Evolutionary conservation across 768 basidiomycete species (phyloP).

Genomic region (Hericium alpestre): DNA sequence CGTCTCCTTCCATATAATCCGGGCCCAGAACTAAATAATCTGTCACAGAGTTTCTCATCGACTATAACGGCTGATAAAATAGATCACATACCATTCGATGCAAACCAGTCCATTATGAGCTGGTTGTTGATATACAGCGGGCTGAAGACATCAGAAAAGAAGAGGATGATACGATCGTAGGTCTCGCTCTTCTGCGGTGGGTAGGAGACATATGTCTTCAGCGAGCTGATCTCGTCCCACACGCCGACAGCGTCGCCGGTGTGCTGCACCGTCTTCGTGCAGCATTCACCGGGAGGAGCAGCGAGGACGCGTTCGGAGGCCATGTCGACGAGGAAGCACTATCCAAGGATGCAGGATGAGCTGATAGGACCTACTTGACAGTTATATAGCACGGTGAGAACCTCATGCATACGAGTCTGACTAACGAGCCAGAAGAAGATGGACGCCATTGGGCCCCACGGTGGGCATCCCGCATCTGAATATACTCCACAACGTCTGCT

Average conservation of each 20-base stretch:
- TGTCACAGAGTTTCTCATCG: not conserved
- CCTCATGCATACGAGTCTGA: no score
- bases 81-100: not conserved
- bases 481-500: no score
- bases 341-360: no score
- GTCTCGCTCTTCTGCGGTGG: not conserved
- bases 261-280: not conserved
- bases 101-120: not conserved
- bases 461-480: no score
- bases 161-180: not conserved
- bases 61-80: no score
- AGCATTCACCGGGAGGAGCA: not conserved
- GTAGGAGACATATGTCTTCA: not conserved
- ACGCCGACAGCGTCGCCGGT: not conserved
- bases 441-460: no score
- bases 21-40: not conserved
- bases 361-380: no score
- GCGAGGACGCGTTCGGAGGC: not conserved
- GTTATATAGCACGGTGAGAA: no score
- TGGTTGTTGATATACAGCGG: not conserved
- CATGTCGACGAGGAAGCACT: not conserved
- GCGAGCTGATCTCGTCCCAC: not conserved
- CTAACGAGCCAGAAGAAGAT: no score
- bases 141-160: not conserved
- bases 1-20: not conserved